Conservation (phyloP, 331 rosid species). For the Cydonia oblonga region DNA sequence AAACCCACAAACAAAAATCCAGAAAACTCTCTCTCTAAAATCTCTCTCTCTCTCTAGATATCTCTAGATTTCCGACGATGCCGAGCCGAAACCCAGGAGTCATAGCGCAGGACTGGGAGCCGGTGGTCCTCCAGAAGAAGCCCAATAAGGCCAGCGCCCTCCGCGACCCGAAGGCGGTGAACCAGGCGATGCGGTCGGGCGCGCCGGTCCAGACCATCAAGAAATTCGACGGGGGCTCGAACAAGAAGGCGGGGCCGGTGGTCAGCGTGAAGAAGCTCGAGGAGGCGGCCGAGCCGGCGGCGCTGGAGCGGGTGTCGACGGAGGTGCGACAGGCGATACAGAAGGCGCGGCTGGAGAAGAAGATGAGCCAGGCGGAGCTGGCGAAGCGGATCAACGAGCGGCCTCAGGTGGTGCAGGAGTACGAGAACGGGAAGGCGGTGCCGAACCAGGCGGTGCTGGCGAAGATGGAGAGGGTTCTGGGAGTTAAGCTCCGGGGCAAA, state of each 20-base stretch:
- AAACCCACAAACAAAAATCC: too few species aligned
- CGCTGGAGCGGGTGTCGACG: conserved; percentile 44
- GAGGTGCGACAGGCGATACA: conserved; percentile 56
- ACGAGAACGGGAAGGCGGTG: conserved; percentile 75
- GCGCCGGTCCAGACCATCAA: conserved; percentile 45
- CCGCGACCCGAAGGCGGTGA: conserved; percentile 53
- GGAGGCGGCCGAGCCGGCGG: conserved; percentile 56
- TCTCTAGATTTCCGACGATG: conserved; percentile 19
- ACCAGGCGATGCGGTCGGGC: conserved; percentile 67
- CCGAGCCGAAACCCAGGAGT: conserved; percentile 53
- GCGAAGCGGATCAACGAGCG: conserved; percentile 74
- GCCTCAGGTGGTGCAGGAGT: conserved; percentile 75
- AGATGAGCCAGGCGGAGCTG: conserved; percentile 68
- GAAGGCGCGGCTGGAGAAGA: conserved; percentile 71
- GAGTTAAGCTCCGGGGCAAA: conserved; percentile 75
- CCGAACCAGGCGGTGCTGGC: conserved; percentile 63
- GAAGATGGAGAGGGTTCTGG: conserved; percentile 62
- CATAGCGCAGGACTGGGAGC: conserved; percentile 72
- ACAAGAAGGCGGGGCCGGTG: conserved; percentile 45
- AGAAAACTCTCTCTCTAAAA: not conserved
- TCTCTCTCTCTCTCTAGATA: not conserved
- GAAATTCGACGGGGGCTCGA: conserved; percentile 52
- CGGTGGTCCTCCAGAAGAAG: conserved; percentile 55
- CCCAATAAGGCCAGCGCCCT: conserved; percentile 51
- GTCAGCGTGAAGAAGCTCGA: conserved; percentile 50